Evolutionary conservation across 2,329 filamentous ascomycete species (phyloP), one percentile per base, ranked within the genome.

Genomic region (Pseudogymnoascus sp.): DNA sequence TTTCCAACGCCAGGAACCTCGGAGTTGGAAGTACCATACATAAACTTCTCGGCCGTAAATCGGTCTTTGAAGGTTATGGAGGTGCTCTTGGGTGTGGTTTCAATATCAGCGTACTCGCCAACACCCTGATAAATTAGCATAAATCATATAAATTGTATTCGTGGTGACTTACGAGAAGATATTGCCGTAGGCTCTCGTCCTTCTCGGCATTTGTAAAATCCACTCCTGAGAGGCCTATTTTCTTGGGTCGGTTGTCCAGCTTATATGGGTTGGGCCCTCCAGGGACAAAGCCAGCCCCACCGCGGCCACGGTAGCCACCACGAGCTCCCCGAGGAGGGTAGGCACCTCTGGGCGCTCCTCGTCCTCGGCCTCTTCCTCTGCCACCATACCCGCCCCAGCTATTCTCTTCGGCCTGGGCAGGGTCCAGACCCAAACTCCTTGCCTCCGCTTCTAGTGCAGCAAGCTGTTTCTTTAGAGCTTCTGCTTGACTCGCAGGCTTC

Each of bases 381-480:
- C 60, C 75, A 74, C 77, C 77, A 45, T 78, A 73, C 18, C 76
- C 73, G 27, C 71, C 64, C 71, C 77, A 77, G 0, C 70, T 69
- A 15, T 72, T 68, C 7, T 73, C 72, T 15, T 78, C 77, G 3
- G 84, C 79, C 1, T 78, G 75, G 1, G 73, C 71, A 4, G 77
- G 76, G 68, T 90, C 85, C 33, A 92, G 79, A 6, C 88, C 88
- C 35, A 92, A 77, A 7, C 82, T 81, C 68, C 82, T 82, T 12
- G 89, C 89, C 73, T 92, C 89, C 21, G 84, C 85, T 70, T 92
- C 86, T 5, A 92, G 76, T n/a, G 82, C 84, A 1, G 87, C 87
- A 12, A 92, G 77, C 70, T 90, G 87, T 2, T 86, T 86, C 48
- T 85, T 84, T n/a, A 93, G 77, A 45, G 81, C 80, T 59, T 86